These are phyloP conservation scores for Pythium aristosporum DNA, from an alignment of 352 stramenopile species.

Conservation along the genomic window DNA sequence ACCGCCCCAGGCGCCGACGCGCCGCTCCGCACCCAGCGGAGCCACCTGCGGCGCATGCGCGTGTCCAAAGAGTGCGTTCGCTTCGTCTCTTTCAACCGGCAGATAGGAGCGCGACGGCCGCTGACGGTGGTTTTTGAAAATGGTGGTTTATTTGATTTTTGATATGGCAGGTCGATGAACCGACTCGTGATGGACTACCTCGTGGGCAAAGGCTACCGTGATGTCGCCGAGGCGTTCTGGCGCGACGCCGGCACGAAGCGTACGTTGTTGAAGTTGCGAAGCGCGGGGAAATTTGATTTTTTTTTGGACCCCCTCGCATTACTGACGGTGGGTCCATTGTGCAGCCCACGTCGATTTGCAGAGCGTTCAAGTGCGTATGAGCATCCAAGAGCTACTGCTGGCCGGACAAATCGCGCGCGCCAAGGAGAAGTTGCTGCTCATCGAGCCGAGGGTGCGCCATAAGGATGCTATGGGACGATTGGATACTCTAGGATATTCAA, in stretches of 20 bases:
- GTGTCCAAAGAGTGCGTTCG: slow-evolving; percentile 66
- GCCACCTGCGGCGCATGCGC: slow-evolving; percentile 44
- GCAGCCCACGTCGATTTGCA: slow-evolving; percentile 71
- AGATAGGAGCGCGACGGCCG: neutral
- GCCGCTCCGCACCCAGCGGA: slow-evolving; percentile 19
- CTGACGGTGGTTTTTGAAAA: neutral
- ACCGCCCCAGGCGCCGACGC: slow-evolving; percentile 23
- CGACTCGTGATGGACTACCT: slow-evolving; percentile 81
- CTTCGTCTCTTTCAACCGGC: neutral
- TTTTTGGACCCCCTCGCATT: slow-evolving; percentile 3
- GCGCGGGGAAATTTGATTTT: slow-evolving; percentile 1
- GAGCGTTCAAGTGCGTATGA: slow-evolving; percentile 72
- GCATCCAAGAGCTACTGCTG: slow-evolving; percentile 61
- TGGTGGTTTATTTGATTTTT: neutral
- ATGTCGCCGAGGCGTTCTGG: slow-evolving; percentile 77
- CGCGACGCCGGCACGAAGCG: slow-evolving; percentile 66
- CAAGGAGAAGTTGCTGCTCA: slow-evolving; percentile 46
- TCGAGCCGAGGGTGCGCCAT: slow-evolving; percentile 46
- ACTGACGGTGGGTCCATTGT: slow-evolving; percentile 12
- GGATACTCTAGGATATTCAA: neutral
- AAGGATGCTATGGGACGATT: neutral
- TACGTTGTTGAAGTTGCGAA: slow-evolving; percentile 40
- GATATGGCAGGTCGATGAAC: slow-evolving; percentile 60
- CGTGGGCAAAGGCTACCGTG: slow-evolving; percentile 74
- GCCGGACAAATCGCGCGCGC: slow-evolving; percentile 62